These are phyloP conservation scores for Ogataea glucozyma DNA, from an alignment of 805 yeast genomes.

Conservation along the genomic window DNA sequence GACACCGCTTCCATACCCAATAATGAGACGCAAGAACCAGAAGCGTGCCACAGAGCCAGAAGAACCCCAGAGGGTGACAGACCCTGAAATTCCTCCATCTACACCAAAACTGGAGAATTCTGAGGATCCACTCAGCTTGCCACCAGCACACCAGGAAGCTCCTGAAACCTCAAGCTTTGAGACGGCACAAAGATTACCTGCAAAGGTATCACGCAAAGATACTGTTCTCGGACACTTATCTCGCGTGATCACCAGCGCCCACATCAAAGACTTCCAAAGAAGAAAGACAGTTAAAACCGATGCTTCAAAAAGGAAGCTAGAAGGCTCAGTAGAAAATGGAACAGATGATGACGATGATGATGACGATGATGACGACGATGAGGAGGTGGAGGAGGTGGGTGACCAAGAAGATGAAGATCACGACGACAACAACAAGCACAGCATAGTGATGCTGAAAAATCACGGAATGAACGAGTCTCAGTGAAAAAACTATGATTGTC, in stretches of 20 bases:
- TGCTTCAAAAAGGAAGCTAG: slow-evolving; percentile 29
- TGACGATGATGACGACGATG: slow-evolving; percentile 24
- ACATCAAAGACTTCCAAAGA: slow-evolving; percentile 82
- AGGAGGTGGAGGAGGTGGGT: slow-evolving; percentile 34
- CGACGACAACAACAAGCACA: background rate
- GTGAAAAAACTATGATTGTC: too few relatives aligned
- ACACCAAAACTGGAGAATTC: background rate
- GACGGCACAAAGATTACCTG: background rate
- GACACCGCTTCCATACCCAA: slow-evolving; percentile 76
- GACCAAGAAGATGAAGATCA: slow-evolving; percentile 26
- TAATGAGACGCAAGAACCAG: slow-evolving; percentile 28
- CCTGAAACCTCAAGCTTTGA: background rate
- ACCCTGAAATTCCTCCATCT: background rate
- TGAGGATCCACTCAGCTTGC: background rate
- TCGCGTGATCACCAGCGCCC: slow-evolving; percentile 68
- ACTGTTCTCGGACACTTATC: slow-evolving; percentile 46
- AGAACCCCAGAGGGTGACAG: too few relatives aligned
- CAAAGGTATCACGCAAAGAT: slow-evolving; percentile 5
- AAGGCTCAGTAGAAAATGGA: slow-evolving; percentile 6
- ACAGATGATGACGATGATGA: slow-evolving; percentile 26
- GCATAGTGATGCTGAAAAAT: background rate
- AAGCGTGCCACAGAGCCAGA: too few relatives aligned
- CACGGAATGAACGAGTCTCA: background rate
- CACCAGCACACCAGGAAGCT: background rate
- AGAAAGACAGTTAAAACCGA: slow-evolving; percentile 39